These are phyloP conservation scores for Monilinia vaccinii-corymbosi DNA, from an alignment of 2,329 filamentous ascomycete genomes.

Conservation along the genomic window DNA sequence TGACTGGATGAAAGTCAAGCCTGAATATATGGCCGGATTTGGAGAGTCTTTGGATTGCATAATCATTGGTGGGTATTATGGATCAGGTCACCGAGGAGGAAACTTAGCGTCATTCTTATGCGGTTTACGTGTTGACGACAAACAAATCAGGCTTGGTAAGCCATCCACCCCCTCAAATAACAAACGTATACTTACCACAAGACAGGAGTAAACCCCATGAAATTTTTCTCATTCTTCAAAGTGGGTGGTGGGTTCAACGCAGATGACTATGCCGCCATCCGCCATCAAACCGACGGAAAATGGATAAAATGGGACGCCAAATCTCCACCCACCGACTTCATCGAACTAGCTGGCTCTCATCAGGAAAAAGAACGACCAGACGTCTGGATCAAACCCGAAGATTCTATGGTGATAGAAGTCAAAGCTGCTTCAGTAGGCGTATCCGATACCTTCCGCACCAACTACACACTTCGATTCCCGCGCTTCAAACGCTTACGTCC, in stretches of 20 bases:
- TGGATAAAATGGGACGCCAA: slow-evolving; percentile 79
- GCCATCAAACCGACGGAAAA: slow-evolving; percentile 79
- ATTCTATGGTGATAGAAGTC: slow-evolving; percentile 79
- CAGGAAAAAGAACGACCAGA: slow-evolving; percentile 70
- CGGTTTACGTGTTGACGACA: slow-evolving; percentile 60
- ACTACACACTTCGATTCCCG: slow-evolving; percentile 78
- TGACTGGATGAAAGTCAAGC: slow-evolving; percentile 98
- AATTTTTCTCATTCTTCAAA: slow-evolving; percentile 92
- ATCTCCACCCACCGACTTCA: slow-evolving; percentile 65
- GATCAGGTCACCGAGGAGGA: slow-evolving; percentile 76
- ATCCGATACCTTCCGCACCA: slow-evolving; percentile 70
- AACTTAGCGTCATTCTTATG: slow-evolving; percentile 82
- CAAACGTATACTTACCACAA: neutral
- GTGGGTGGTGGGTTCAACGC: slow-evolving; percentile 89
- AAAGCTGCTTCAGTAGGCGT: slow-evolving; percentile 73
- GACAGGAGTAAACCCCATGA: slow-evolving; percentile 49
- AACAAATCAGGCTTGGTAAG: slow-evolving; percentile 1
- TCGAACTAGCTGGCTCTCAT: slow-evolving; percentile 74
- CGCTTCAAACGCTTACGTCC: slow-evolving; percentile 72
- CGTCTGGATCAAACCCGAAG: slow-evolving; percentile 82
- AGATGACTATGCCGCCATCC: slow-evolving; percentile 75
- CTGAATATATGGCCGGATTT: slow-evolving; percentile 95
- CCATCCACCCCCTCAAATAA: neutral
- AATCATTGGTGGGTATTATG: slow-evolving; percentile 87
- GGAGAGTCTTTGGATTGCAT: slow-evolving; percentile 88